Evolutionary conservation across 371 early-diverging fungal genomes (phyloP).

Genomic region (Rhizomucor pusillus): DNA sequence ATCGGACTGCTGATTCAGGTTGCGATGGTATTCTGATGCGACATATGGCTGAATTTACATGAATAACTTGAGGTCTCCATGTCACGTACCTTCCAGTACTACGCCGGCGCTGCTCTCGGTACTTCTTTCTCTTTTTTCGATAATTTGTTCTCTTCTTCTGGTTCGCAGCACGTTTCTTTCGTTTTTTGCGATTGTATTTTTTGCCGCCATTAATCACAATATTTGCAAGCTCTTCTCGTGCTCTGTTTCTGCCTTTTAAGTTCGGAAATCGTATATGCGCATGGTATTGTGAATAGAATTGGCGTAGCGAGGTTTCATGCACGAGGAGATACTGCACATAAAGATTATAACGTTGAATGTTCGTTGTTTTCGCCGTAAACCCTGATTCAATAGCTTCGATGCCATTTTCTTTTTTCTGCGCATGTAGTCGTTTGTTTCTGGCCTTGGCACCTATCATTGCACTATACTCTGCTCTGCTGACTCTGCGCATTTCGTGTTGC

Average conservation of each 20-base stretch:
- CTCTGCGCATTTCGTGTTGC: not conserved
- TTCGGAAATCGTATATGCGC: not conserved
- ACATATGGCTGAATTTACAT: not conserved
- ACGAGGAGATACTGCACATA: not conserved
- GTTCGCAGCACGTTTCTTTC: not conserved
- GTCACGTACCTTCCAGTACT: no score
- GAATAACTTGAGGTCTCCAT: no score
- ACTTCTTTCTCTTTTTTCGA: not conserved
- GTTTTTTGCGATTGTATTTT: not conserved
- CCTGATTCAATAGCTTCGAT: not conserved
- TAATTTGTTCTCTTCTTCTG: conserved; percentile 1
- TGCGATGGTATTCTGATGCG: not conserved
- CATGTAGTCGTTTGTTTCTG: not conserved
- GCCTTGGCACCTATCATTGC: not conserved
- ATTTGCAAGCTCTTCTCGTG: not conserved
- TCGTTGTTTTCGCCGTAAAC: conserved; percentile 1
- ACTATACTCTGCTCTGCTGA: not conserved
- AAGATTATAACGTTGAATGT: not conserved
- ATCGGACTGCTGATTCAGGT: conserved; percentile 3
- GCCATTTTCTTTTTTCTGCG: not conserved
- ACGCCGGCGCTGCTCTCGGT: not conserved
- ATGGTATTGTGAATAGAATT: no score
- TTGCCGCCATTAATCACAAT: not conserved
- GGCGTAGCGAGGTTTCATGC: not conserved
- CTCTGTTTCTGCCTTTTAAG: not conserved